phyloP scores from a whole-genome alignment of 2,329 filamentous ascomycete species.

The Leptoxyphium fumago region DNA sequence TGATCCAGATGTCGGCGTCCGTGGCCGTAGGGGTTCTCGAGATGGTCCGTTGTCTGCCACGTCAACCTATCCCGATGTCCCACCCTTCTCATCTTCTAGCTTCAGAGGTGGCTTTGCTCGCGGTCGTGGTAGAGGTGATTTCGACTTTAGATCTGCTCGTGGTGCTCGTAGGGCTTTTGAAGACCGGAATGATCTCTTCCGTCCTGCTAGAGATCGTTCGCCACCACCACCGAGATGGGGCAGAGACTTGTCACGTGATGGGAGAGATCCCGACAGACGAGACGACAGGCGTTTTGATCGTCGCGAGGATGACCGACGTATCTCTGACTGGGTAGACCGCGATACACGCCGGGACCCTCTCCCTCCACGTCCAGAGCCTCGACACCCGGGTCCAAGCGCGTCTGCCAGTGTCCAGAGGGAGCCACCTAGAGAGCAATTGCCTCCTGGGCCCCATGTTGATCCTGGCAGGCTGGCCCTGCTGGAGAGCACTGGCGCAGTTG shows the following conservation, averaged over 20 bases:
- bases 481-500: conserved; percentile 13
- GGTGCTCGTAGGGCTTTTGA: conserved; percentile 31
- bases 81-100: conserved; percentile 37
- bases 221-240: conserved; percentile 43
- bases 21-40: conserved; percentile 52
- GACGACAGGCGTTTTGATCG: conserved; percentile 31
- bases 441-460: conserved; percentile 15
- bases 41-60: conserved; percentile 60
- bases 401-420: conserved; percentile 4
- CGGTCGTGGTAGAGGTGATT: conserved; percentile 39
- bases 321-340: conserved; percentile 22
- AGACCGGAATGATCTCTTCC: conserved; percentile 41
- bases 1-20: conserved; percentile 47
- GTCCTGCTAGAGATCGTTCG: conserved; percentile 38
- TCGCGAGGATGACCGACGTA: conserved; percentile 26
- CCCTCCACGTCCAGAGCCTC: conserved; percentile 15
- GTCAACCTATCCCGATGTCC: conserved; percentile 54
- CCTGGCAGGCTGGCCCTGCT: conserved; percentile 19
- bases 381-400: conserved; percentile 6
- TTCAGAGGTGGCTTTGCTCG: conserved; percentile 25
- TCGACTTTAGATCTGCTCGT: conserved; percentile 34
- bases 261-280: conserved; percentile 23
- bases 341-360: conserved; percentile 17
- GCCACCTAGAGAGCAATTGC: conserved; percentile 6
- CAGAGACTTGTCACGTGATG: conserved; percentile 27